Conservation (phyloP, 768 basidiomycete genomes). For the Astraeus odoratus region DNA sequence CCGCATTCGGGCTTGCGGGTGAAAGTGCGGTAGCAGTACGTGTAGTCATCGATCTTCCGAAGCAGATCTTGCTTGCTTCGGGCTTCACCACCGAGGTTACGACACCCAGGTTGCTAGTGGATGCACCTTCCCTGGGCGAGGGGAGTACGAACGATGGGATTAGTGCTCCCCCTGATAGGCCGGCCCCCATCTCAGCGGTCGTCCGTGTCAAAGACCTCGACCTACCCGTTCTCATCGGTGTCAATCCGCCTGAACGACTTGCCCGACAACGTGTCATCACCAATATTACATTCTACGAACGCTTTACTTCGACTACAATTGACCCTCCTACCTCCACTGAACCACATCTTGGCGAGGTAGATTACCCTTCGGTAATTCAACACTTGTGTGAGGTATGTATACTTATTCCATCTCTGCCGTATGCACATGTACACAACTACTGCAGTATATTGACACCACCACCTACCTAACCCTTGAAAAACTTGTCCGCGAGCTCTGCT, state of each 20-base stretch:
- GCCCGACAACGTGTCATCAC: slow-evolving; percentile 58
- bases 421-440: neutral
- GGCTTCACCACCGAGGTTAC: slow-evolving; percentile 36
- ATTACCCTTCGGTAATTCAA: slow-evolving; percentile 30
- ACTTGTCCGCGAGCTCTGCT: slow-evolving; percentile 43
- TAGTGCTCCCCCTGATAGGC: too few relatives aligned
- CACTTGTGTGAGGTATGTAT: slow-evolving; percentile 15
- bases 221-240: slow-evolving; percentile 56
- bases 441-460: slow-evolving; percentile 40
- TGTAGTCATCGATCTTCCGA: slow-evolving; percentile 38
- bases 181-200: slow-evolving; percentile 14
- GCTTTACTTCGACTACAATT: neutral
- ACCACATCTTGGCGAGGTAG: slow-evolving; percentile 14
- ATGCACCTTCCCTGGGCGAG: neutral
- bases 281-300: slow-evolving; percentile 41
- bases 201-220: slow-evolving; percentile 41
- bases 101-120: slow-evolving; percentile 4
- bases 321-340: neutral
- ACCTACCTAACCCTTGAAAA: slow-evolving; percentile 58
- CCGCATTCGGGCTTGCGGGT: slow-evolving; percentile 34
- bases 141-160: neutral
- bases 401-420: neutral
- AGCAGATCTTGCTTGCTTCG: slow-evolving; percentile 45
- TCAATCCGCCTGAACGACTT: slow-evolving; percentile 62
- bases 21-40: slow-evolving; percentile 31